These are phyloP conservation scores for Nakaseomyces nivariensis DNA, from an alignment of 1,139 yeast species.

Conservation along the genomic window DNA sequence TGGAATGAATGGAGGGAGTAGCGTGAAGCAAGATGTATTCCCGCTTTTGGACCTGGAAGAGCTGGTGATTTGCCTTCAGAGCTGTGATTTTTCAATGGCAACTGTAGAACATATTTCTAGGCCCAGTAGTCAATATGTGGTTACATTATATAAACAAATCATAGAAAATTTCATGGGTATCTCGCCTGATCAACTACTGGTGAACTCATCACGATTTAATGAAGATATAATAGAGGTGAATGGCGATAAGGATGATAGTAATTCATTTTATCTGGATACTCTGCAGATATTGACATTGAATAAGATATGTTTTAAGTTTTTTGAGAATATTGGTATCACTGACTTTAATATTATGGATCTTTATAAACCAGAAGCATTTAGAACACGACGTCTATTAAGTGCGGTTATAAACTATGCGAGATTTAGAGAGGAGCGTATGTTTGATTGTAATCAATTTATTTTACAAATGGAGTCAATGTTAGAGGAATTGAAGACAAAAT, in stretches of 20 bases:
- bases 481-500: slow-evolving; percentile 33
- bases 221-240: background rate
- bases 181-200: slow-evolving; percentile 38
- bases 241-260: slow-evolving; percentile 6
- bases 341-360: slow-evolving; percentile 69
- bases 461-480: slow-evolving; percentile 44
- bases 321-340: slow-evolving; percentile 63
- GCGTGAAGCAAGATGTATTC: slow-evolving; percentile 35
- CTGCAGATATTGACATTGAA: slow-evolving; percentile 45
- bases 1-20: background rate
- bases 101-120: slow-evolving; percentile 52
- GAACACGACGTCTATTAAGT: slow-evolving; percentile 60
- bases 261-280: slow-evolving; percentile 30
- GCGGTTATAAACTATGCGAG: slow-evolving; percentile 81
- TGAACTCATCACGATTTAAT: slow-evolving; percentile 1
- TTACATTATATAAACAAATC: slow-evolving; percentile 57
- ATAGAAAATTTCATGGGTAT: slow-evolving; percentile 61
- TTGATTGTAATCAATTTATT: slow-evolving; percentile 55
- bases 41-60: slow-evolving; percentile 62
- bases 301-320: slow-evolving; percentile 50
- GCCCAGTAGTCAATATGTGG: slow-evolving; percentile 59
- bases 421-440: slow-evolving; percentile 68
- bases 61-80: slow-evolving; percentile 49
- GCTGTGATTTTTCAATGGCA: slow-evolving; percentile 49
- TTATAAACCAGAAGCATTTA: slow-evolving; percentile 56